Conservation (phyloP, 73 alveolate genomes). For the Tetrahymena thermophila region DNA sequence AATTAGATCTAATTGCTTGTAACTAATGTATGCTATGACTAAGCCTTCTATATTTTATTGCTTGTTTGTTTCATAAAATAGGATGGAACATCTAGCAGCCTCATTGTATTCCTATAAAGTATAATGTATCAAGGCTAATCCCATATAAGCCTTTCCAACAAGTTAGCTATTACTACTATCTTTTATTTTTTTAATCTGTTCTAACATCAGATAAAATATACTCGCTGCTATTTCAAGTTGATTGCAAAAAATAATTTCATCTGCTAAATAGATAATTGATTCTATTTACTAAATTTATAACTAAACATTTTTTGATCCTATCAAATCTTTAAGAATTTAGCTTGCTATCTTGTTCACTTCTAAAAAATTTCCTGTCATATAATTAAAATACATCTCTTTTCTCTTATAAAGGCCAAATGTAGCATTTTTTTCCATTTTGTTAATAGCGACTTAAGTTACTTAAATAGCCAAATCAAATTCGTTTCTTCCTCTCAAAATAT, state of each 20-base stretch:
- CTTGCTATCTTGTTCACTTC: neutral
- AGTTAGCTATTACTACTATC: neutral
- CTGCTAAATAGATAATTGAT: neutral
- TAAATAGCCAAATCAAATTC: neutral
- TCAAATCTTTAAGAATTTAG: neutral
- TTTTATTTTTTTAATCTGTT: too few relatives aligned
- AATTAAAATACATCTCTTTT: neutral
- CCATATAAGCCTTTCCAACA: neutral
- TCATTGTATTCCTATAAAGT: neutral
- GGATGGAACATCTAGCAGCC: neutral
- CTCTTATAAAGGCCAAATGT: neutral
- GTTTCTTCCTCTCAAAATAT: neutral
- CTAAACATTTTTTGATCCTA: neutral
- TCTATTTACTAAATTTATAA: neutral
- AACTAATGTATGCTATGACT: neutral
- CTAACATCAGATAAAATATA: neutral
- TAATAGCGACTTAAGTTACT: neutral
- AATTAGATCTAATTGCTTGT: neutral
- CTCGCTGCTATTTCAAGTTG: neutral
- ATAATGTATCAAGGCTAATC: neutral
- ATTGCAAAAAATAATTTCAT: neutral
- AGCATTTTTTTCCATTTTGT: neutral
- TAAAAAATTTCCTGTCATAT: neutral
- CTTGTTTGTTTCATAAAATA: neutral
- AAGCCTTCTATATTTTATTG: neutral